Evolutionary conservation across 2,329 filamentous ascomycete genomes (phyloP), one percentile per base, ranked within the genome.

Genomic region (Tricladium varicosporioides): DNA sequence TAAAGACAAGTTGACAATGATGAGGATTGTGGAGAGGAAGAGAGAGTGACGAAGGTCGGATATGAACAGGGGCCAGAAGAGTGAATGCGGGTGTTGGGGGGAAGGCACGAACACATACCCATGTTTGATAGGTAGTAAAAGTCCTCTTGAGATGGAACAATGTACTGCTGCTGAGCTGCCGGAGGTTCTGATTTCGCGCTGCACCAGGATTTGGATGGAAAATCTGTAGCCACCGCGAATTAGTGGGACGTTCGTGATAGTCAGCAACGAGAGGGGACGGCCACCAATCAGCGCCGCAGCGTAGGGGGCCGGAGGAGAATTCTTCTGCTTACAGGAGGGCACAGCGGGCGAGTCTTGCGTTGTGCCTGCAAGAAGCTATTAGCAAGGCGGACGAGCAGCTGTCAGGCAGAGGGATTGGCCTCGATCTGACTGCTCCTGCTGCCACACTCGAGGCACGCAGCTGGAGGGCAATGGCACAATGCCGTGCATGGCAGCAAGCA

Each of bases 191-290:
- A 54, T 43, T 52, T 58, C 45, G 51, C 56, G 46, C 51, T 50
- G 55, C 51, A 54, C 56, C 56, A 48, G 56, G 56, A 58, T 58
- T 45, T 47, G 36, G 51, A 51, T 48, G 56, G 56, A 55, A 51
- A 52, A 50, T 58, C 56, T 58, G 56, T 58, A 58, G 56, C 48
- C 51, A 58, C 48, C 47, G 44, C 33, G 56, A 54, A 53, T 58
- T 58, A 58, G 56, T 58, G 56, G 56, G 56, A 58, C 56, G 47
- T 16, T 58, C 33, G 47, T 52, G 15, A 58, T 11, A 56, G 19
- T 16, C 49, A 46, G 51, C 54, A 40, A 42, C 27, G 31, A 40
- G 51, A 16, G 15, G 40, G 40, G 40, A 45, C 16, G 50, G 18
- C 18, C 16, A 33, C 42, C 42, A 47, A 46, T 46, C 42, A 53